Percentiles rank a stretch among this genome's conserved stretches.
phyloP scores from a whole-genome alignment of 495 filamentous ascomycete species.

The Podospora appendiculata region DNA sequence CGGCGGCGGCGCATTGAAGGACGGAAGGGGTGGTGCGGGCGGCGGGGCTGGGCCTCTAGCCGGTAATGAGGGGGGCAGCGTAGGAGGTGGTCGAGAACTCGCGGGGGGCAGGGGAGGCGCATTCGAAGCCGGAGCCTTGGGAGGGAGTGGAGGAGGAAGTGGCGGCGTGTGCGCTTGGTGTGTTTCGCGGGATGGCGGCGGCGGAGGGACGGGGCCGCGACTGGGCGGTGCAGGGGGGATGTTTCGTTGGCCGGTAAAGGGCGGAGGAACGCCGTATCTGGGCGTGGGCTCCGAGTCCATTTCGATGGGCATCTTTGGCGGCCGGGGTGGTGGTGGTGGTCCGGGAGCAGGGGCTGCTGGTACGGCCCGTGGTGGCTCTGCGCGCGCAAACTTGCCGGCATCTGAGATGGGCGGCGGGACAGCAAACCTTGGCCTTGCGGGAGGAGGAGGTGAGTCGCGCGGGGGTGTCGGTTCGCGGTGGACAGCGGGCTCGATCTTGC shows the following conservation, averaged over 20 bases:
- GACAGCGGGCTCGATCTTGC: conserved; percentile 27
- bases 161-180: conserved; percentile 25
- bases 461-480: conserved; percentile 48
- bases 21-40: conserved; percentile 34
- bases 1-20: conserved; percentile 26
- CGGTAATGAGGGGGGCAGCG: conserved; percentile 14
- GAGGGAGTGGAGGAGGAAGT: conserved; percentile 58
- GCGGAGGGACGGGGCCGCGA: conserved; percentile 57
- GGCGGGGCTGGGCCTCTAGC: conserved; percentile 39
- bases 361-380: conserved; percentile 51
- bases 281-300: conserved; percentile 33
- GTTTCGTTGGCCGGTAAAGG: conserved; percentile 64
- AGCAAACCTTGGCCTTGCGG: conserved; percentile 56
- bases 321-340: conserved; percentile 78
- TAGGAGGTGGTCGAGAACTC: conserved; percentile 32
- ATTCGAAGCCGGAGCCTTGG: conserved; percentile 54
- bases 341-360: conserved; percentile 55
- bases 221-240: conserved; percentile 69
- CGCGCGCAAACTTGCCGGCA: conserved; percentile 67
- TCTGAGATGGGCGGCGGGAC: conserved; percentile 81
- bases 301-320: conserved; percentile 79
- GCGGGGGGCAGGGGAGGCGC: conserved; percentile 54
- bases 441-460: conserved; percentile 48
- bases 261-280: conserved; percentile 73
- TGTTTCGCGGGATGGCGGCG: conserved; percentile 53